Base-by-base conservation (phyloP, 1,139 yeast species). In the Williopsis jadinii region DNA sequence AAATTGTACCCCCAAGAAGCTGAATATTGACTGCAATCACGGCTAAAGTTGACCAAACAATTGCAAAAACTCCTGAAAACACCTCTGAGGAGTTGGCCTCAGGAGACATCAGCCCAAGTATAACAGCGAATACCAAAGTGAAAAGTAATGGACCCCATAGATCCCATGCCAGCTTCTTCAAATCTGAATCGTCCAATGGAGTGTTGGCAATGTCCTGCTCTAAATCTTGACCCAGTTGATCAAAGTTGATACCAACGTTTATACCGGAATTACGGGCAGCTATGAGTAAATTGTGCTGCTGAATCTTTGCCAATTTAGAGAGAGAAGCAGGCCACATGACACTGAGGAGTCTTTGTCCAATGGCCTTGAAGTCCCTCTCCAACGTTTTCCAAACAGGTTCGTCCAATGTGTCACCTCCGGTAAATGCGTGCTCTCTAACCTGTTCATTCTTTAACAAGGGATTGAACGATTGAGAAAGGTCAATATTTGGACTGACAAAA, bases 91-190 rank as follows among this genome's bases (percentile, higher is more conserved):
- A 48, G 43, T 63, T 65, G 11, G 62, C 53, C 37, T 58, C 56
- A 11, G 71, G 67, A 3, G 74, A 68, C 33, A 67, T 49, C 47
- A 68, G 48, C 30, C 73, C 68, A 45, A 59, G 71, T 52, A 53
- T 66, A 36, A 85, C 75, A 8, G 88, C 68, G 48, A 81, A 80
- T 13, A 70, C 61, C 38, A 86, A 66, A 13, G 86, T 79, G 55
- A 86, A 84, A 28, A 85, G 72, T 45, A 86, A 66, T 2, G 95
- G 95, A 0, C 95, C 95, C 95, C 95, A 86, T 39, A 85, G 64
- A 61, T 85, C 95, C 95, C 95, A 85, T 41, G 84, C 92, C 39
- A 64, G 47, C 64, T 70, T 46, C 65, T 63, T 41, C 26, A 54
- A 24, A 3, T 52, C 48, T 3, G 50, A 30, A 45, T 54, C 48